Base-by-base conservation (phyloP, 768 basidiomycete species). In the Tephrocybe sp. region DNA sequence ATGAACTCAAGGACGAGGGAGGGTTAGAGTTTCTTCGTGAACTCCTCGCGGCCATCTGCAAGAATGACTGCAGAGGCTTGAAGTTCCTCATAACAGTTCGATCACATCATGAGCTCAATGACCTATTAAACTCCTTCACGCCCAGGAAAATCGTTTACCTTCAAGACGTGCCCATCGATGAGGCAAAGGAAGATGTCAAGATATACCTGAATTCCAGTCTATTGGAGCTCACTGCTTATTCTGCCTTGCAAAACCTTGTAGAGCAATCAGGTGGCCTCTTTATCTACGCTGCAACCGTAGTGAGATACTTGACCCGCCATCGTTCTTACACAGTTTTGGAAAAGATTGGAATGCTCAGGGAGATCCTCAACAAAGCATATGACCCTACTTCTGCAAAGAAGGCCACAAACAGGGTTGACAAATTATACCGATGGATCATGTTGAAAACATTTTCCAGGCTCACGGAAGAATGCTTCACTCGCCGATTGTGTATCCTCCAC, bases 221-320 rank as follows among this genome's bases (percentile, higher is more conserved):
- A 4, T 17, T 30, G 21, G 14, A 6, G 14, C 14, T 45, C 23
- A 11, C 15, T 2, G 15, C 9, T 21, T 18, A 18, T 20, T 10
- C 26, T 10, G 17, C 18, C n/a, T 30, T 62, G 21, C 24, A 30
- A 56, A n/a, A n/a, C n/a, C n/a, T n/a, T n/a, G n/a, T n/a, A n/a
- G n/a, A n/a, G n/a, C n/a, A n/a, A n/a, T n/a, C 59, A 11, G 55
- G 26, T 47, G 65, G 64, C 8, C 47, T 66, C 8, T 68, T 68
- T 55, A 65, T 68, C 36, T 66, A 60, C 36, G 65, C 66, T 28
- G 58, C 65, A 18, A 68, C 65, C 0, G 56, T 57, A n/a, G n/a
- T 64, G 38, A 59, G 51, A 28, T 58, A 58, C 21, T 38, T 64
- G 47, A 51, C n/a, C n/a, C n/a, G n/a, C n/a, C n/a, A n/a, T n/a